Base-by-base conservation (phyloP, 1,139 yeast species). In the Geotrichum macrosporum region DNA sequence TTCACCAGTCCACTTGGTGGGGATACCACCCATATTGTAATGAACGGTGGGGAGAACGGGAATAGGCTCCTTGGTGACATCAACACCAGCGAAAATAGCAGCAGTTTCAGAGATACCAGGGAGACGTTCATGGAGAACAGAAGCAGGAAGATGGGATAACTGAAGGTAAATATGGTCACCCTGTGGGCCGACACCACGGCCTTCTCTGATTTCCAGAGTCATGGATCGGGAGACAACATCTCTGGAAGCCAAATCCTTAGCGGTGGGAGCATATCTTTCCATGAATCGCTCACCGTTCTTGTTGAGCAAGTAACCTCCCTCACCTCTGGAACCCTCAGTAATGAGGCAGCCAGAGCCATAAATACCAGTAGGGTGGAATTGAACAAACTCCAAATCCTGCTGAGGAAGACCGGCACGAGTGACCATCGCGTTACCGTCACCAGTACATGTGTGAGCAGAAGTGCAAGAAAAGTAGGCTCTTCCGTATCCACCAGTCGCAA, bases 71-170 rank as follows among this genome's bases (percentile, higher is more conserved):
- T 92, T 92, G 57, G 98, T 92, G 57, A 92, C 97, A 71, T 92
- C 98, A 59, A 92, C 98, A 75, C 98, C 98, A 46, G 98, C 96
- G 64, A 92, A 92, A 71, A 92, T 92, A 58, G 89, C 86, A 38
- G 97, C 98, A 53, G 98, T 92, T 75, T 92, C 97, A 56, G 97
- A 88, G 62, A 92, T 92, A 83, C 98, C 98, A 60, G 98, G 98
- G 65, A 92, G 78, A 76, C 98, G 85, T 75, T 88, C 96, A 68
- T 86, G 80, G 65, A 92, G 77, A 42, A 92, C 96, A 48, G 84
- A 72, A 41, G 96, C 84, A 47, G 98, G 98, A 66, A 92, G 76
- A 68, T 92, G 98, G 52, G 92, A 82, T 68, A 92, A 79, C 75
- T 92, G 98, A 69, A 92, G 79, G 77, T 68, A 82, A 80, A 92